Base-by-base conservation (phyloP, 306 rosid species). In the Corylus avellana region DNA sequence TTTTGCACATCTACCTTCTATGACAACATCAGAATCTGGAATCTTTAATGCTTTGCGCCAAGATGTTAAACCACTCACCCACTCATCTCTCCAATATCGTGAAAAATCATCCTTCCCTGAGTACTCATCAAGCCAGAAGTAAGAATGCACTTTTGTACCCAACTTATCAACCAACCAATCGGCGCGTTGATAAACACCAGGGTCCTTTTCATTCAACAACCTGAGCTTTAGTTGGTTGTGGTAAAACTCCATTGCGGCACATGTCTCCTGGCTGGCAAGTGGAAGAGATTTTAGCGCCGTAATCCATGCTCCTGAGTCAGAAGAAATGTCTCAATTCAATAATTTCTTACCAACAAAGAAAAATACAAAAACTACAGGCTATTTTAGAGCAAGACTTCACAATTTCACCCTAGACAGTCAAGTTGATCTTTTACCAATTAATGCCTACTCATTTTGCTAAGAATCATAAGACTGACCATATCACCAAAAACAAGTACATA, bases 121-220 rank as follows among this genome's bases (percentile, higher is more conserved):
- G 89, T 86, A 94, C 87, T 94, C 98, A 83, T 90, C 97, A 70
- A 94, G 97, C 97, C 97, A 92, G 79, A 92, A 92, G 85, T 90
- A 88, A 66, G 98, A 88, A 87, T 88, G 93, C 73, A 94, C 91
- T 83, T 94, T 92, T 12, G 97, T 91, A 75, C 92, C 86, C 88
- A 94, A 81, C 88, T 91, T 94, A 89, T 91, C 88, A 51, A 91
- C 92, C 90, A 94, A 85, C 95, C 92, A 88, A 85, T 92, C 97
- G 8, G 89, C 88, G 37, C 93, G 85, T 80, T 87, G 91, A 85
- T 89, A 94, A 75, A 92, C 89, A 75, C 66, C 66, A 74, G 66
- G 47, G 39, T 87, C 87, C 79, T 90, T 88, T 85, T 92, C 97
- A 51, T 89, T 94, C 75, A 92, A 79, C 83, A 94, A 73, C 84